Percentiles rank a stretch among this genome's conserved stretches.
Conservation (phyloP, 2,329 filamentous ascomycete genomes). For the Aspergillus pseudonomiae region DNA sequence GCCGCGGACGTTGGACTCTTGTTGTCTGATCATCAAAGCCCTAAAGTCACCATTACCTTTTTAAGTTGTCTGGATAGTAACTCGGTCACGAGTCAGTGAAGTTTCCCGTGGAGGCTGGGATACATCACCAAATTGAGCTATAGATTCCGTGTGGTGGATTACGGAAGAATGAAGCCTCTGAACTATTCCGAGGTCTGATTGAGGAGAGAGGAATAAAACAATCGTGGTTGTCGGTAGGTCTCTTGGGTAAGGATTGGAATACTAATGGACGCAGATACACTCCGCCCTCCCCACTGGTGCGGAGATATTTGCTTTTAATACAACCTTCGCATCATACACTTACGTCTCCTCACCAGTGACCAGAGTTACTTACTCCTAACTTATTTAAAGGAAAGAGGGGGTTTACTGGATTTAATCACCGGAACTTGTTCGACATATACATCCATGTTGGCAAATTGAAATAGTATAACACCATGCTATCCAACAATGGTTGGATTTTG, state of each 20-base stretch:
- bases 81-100: neutral
- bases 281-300: conserved; percentile 26
- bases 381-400: neutral
- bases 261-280: conserved; percentile 5
- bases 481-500: neutral
- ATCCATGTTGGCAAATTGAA: neutral
- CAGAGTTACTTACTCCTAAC: neutral
- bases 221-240: neutral
- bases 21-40: conserved; percentile 8
- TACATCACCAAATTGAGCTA: neutral
- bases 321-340: neutral
- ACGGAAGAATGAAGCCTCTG: neutral
- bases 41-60: conserved; percentile 2
- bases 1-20: conserved; percentile 5
- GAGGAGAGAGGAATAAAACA: neutral
- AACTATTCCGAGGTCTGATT: neutral
- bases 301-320: conserved; percentile 20
- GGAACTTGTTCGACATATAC: neutral
- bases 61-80: neutral
- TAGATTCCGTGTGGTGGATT: neutral
- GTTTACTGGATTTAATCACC: neutral
- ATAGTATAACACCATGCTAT: neutral
- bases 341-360: conserved; percentile 14
- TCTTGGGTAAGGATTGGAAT: conserved; percentile 1
- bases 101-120: neutral